Conservation (phyloP, 2,329 filamentous ascomycete species). For the Lasiodiplodia hormozganensis region DNA sequence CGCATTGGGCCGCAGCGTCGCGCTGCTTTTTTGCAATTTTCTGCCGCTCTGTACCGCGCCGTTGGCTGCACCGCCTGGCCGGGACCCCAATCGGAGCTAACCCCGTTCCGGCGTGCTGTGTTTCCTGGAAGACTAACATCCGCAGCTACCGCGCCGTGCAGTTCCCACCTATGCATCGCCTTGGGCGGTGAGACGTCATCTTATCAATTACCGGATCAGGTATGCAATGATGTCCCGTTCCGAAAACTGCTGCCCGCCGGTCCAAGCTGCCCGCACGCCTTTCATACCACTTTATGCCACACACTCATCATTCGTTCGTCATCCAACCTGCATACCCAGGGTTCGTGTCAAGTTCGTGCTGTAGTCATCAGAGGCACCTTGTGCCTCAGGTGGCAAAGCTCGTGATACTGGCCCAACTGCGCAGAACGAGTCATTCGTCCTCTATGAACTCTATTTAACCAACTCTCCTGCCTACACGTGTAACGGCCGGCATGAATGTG, state of each 20-base stretch:
- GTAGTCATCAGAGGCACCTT: constrained; percentile 3
- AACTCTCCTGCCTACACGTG: neutral
- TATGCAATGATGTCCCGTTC: constrained; percentile 14
- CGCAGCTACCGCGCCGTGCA: constrained; percentile 3
- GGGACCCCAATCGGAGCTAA: constrained; percentile 9
- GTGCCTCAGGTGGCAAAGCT: neutral
- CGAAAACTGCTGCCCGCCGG: constrained; percentile 1
- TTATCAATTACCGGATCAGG: constrained; percentile 10
- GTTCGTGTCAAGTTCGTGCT: neutral
- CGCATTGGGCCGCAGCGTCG: neutral
- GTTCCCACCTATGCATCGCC: neutral
- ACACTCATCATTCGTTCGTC: constrained; percentile 9
- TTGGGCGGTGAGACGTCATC: constrained; percentile 23
- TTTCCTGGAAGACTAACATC: constrained; percentile 1
- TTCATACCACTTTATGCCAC: constrained; percentile 10
- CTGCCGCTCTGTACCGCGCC: neutral
- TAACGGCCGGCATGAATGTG: constrained; percentile 16
- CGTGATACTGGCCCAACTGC: neutral
- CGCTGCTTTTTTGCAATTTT: neutral
- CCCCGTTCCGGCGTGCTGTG: neutral
- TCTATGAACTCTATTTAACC: constrained; percentile 7
- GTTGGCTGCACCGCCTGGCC: neutral
- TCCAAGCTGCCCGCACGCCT: neutral
- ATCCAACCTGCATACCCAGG: neutral
- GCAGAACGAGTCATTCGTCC: constrained; percentile 2